A percentile compares a stretch with the other conserved stretches of the same genome.
Evolutionary conservation across 805 yeast species (phyloP).

Genomic region (Candida adriatica): DNA sequence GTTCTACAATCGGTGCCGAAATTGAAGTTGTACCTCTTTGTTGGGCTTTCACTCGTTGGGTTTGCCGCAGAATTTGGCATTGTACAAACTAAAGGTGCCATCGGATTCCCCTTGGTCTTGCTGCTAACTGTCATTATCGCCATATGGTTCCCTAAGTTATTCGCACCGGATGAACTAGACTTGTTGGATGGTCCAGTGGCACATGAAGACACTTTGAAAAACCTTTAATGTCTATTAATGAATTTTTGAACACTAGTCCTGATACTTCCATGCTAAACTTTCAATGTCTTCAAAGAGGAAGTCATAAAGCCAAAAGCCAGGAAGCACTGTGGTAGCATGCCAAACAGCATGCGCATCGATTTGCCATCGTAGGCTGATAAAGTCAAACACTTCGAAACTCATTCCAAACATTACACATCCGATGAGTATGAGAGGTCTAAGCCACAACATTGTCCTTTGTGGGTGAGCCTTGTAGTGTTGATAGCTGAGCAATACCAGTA

Average conservation of each 20-base stretch:
- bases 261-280: constrained; percentile 25
- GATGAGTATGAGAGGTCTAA: constrained; percentile 47
- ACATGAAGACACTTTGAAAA: constrained; percentile 46
- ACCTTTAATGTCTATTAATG: constrained; percentile 20
- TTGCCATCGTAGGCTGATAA: constrained; percentile 61
- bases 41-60: constrained; percentile 55
- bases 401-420: constrained; percentile 58
- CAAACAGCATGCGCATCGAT: constrained; percentile 91
- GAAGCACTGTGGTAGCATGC: constrained; percentile 86
- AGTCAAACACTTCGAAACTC: constrained; percentile 89
- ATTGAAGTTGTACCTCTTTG: constrained; percentile 42
- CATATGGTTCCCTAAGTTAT: constrained; percentile 56
- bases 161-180: constrained; percentile 53
- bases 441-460: constrained; percentile 19
- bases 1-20: constrained; percentile 23
- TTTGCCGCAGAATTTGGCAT: constrained; percentile 79
- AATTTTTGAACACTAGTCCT: constrained; percentile 5
- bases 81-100: constrained; percentile 82
- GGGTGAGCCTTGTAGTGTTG: constrained; percentile 24
- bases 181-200: constrained; percentile 63
- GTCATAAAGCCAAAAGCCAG: constrained; percentile 68
- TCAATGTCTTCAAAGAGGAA: constrained; percentile 44
- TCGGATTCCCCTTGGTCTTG: constrained; percentile 87
- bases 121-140: constrained; percentile 58
- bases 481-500: constrained; percentile 25